A percentile compares a stretch with the other conserved stretches of the same genome.
Evolutionary conservation across 257 asterid species (phyloP).

Genomic region (Nicotiana paniculata): DNA sequence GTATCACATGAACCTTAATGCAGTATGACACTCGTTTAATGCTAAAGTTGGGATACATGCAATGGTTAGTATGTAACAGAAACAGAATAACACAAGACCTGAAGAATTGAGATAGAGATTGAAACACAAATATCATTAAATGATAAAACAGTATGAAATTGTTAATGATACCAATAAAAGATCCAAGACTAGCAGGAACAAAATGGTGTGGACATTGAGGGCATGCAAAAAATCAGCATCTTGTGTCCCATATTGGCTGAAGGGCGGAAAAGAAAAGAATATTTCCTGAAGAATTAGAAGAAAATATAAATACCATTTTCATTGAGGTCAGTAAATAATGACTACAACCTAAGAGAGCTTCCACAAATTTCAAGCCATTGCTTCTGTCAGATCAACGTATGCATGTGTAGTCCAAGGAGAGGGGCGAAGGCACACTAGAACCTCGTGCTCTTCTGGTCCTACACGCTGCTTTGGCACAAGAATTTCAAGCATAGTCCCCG

Average conservation of each 20-base stretch:
- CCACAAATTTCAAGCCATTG: slow-evolving; percentile 23
- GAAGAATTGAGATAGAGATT: neutral
- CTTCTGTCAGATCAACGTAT: slow-evolving; percentile 29
- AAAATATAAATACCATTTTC: neutral
- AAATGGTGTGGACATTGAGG: slow-evolving; percentile 10
- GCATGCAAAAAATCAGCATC: neutral
- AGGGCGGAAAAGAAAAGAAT: neutral
- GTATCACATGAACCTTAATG: neutral
- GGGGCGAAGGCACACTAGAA: slow-evolving; percentile 46
- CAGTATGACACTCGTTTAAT: neutral
- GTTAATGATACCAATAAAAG: neutral
- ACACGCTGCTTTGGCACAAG: slow-evolving; percentile 42
- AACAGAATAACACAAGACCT: too few species aligned
- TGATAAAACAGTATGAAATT: neutral
- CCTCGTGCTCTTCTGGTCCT: slow-evolving; percentile 48
- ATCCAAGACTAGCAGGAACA: neutral
- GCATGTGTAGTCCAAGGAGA: slow-evolving; percentile 39
- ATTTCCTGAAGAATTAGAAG: slow-evolving; percentile 2
- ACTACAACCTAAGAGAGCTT: neutral
- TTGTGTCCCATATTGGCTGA: slow-evolving; percentile 7
- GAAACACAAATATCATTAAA: neutral
- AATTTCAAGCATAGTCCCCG: slow-evolving; percentile 46
- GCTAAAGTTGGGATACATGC: neutral
- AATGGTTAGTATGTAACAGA: neutral
- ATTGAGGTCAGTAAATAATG: slow-evolving; percentile 4